These are phyloP conservation scores for Bipolaris gigantea DNA, from an alignment of 2,329 filamentous ascomycete species.

Conservation along the genomic window DNA sequence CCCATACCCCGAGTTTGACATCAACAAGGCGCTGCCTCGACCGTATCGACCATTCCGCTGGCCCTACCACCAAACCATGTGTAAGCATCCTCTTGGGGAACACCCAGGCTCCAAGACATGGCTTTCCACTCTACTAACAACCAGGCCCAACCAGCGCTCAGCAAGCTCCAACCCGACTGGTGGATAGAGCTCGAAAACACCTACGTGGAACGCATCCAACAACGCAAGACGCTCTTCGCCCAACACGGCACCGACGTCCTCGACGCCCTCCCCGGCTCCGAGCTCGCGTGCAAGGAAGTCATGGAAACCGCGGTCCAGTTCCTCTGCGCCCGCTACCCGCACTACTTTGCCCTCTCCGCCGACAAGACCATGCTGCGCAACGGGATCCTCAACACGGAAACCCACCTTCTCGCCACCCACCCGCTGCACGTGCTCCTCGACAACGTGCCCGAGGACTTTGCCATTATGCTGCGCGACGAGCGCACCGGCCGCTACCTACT, in stretches of 20 bases:
- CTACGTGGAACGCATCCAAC: constrained; percentile 67
- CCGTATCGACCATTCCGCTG: constrained; percentile 83
- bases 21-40: constrained; percentile 67
- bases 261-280: constrained; percentile 70
- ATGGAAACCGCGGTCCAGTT: constrained; percentile 88
- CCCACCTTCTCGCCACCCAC: constrained; percentile 62
- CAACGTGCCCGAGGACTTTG: constrained; percentile 85
- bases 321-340: constrained; percentile 74
- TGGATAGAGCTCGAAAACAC: constrained; percentile 85
- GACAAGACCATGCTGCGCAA: constrained; percentile 66
- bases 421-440: constrained; percentile 73
- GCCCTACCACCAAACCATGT: constrained; percentile 90
- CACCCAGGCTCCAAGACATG: too few species aligned
- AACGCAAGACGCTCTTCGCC: constrained; percentile 67
- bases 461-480: constrained; percentile 71
- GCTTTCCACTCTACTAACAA: neutral
- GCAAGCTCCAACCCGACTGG: constrained; percentile 78
- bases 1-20: constrained; percentile 66
- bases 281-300: constrained; percentile 79
- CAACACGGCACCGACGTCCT: constrained; percentile 67
- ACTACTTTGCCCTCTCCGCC: constrained; percentile 64
- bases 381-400: constrained; percentile 63
- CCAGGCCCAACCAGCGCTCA: constrained; percentile 59
- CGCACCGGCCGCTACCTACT: constrained; percentile 72
- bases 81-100: constrained; percentile 54